These are phyloP conservation scores for Colletotrichum sp. DNA, from an alignment of 2,329 filamentous ascomycete species.

Conservation along the genomic window DNA sequence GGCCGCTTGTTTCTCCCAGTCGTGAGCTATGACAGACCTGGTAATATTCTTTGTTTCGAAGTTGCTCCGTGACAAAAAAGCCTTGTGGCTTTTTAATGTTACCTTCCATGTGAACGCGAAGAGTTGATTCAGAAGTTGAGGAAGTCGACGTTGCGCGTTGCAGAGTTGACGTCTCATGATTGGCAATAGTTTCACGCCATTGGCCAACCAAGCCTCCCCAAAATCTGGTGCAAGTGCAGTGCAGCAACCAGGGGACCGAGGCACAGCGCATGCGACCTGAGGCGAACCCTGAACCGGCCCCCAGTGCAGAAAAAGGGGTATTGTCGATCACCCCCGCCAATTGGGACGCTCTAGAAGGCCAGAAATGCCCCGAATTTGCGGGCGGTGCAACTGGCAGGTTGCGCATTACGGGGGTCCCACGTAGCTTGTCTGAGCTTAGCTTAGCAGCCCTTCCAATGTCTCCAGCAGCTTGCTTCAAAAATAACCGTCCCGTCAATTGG, in stretches of 20 bases:
- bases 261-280: not conserved
- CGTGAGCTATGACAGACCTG: not conserved
- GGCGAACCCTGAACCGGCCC: not conserved
- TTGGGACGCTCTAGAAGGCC: not conserved
- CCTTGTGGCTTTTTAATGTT: not conserved
- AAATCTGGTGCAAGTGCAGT: not conserved
- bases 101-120: not conserved
- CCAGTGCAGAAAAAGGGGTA: constrained; percentile 1
- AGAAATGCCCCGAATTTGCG: not conserved
- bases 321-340: constrained; percentile 3
- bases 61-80: not conserved
- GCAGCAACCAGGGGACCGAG: not conserved
- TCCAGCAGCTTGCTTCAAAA: constrained; percentile 9
- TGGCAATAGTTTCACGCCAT: not conserved
- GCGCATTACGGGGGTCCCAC: not conserved
- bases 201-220: not conserved
- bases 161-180: not conserved
- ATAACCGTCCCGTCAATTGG: not conserved
- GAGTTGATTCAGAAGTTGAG: not conserved
- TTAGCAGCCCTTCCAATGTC: not conserved
- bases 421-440: constrained; percentile 7
- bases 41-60: not conserved
- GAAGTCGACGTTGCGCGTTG: not conserved
- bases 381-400: not conserved
- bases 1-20: not conserved